These are phyloP conservation scores for Penicillium paxilli DNA, from an alignment of 495 filamentous ascomycete genomes.

Conservation along the genomic window DNA sequence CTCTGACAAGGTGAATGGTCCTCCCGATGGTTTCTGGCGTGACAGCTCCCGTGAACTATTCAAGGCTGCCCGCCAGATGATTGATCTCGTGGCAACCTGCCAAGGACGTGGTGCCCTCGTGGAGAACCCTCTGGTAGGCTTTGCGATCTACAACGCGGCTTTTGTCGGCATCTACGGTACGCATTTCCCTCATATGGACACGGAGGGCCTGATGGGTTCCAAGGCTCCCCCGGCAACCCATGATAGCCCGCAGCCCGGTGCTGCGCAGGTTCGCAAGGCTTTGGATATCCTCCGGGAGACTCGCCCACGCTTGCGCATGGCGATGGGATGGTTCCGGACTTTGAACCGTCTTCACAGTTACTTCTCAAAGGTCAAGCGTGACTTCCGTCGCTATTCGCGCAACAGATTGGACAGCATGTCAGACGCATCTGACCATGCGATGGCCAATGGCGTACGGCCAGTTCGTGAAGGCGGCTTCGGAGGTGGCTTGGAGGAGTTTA, in stretches of 20 bases:
- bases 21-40: constrained; percentile 67
- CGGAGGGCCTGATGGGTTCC: constrained; percentile 55
- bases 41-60: constrained; percentile 74
- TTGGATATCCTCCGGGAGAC: constrained; percentile 61
- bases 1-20: constrained; percentile 45
- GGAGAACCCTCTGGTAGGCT: constrained; percentile 78
- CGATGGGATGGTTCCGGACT: constrained; percentile 67
- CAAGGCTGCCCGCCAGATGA: constrained; percentile 68
- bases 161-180: constrained; percentile 69
- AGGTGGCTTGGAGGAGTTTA: constrained; percentile 74
- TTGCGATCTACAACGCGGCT: constrained; percentile 79
- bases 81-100: constrained; percentile 73
- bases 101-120: constrained; percentile 68
- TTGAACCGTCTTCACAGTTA: constrained; percentile 67
- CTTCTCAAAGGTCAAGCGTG: constrained; percentile 62
- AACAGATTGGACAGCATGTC: constrained; percentile 35
- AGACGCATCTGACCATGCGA: constrained; percentile 33
- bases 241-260: constrained; percentile 31
- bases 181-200: constrained; percentile 80
- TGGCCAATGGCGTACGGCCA: constrained; percentile 40
- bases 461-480: constrained; percentile 54
- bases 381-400: constrained; percentile 54
- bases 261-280: constrained; percentile 47
- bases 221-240: constrained; percentile 23
- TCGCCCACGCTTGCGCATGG: constrained; percentile 67